Evolutionary conservation across 441 rosid species (phyloP), one percentile per base, ranked within the genome.

Genomic region (Pelargonium myrrhifolium): DNA sequence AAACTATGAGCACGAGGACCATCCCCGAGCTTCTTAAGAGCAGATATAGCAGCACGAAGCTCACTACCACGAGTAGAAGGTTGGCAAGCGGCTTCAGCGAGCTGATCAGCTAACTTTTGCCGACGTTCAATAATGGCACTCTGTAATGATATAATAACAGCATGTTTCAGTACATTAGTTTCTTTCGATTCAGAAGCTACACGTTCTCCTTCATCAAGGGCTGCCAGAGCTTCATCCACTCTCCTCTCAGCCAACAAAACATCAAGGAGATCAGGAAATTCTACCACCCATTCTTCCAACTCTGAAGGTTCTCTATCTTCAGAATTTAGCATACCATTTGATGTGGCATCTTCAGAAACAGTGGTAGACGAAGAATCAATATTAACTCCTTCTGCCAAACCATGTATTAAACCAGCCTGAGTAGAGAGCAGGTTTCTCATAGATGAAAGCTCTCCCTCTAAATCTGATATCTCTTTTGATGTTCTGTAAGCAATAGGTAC

Each of bases 391-490:
- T 92, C 90, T 9, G 97, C 96, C 68, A 95, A 84, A 68, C 86
- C 85, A 75, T 95, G 98, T 76, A 95, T 92, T 75, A 92, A 74
- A 70, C 94, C 85, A 63, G 98, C 95, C 81, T 92, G 99, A 59
- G 96, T 95, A 28, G 99, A 92, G 45, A 95, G 82, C 74, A 92
- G 82, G 72, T 84, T 95, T 80, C 99, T 81, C 71, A 95, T 94
- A 63, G 98, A 85, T 49, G 88, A 86, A 65, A 95, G 89, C 80
- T 95, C 99, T 74, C 98, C 99, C 73, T 95, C 98, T 68, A 92
- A 84, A 78, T 95, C 99, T 0, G 98, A 92, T 83, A 95, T 95
- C 86, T 95, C 99, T 75, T 87, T 92, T 0, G 99, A 95, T 20
- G 99, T 95, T 35, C 99, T 95, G 86, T 77, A 72, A 65, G 49